Conservation (phyloP, 768 basidiomycete genomes). For the Botryobasidium botryosum region DNA sequence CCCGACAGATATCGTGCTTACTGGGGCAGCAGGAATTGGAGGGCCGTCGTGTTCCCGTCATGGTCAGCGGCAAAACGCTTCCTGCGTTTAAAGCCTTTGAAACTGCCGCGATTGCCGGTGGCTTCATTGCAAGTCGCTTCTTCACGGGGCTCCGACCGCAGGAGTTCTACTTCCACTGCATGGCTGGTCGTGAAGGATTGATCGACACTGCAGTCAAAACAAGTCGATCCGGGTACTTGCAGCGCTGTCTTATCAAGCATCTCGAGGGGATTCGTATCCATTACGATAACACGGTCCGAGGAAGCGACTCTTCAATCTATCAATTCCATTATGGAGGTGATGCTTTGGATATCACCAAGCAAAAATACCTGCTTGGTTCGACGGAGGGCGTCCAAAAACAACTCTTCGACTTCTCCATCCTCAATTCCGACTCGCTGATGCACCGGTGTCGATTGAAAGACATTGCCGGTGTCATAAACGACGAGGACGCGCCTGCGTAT, state of each 20-base stretch:
- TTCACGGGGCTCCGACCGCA: conserved; percentile 96
- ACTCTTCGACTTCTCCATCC: conserved; percentile 84
- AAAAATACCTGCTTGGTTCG: conserved; percentile 60
- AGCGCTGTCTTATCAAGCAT: conserved; percentile 96
- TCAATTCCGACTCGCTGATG: conserved; percentile 66
- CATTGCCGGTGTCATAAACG: conserved; percentile 41
- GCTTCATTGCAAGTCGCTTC: conserved; percentile 96
- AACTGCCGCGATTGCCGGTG: conserved; percentile 95
- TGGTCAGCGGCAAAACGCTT: conserved; percentile 97
- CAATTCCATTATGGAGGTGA: conserved; percentile 98
- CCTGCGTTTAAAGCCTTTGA: conserved; percentile 96
- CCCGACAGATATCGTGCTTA: conserved; percentile 92
- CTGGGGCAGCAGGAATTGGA: conserved; percentile 97
- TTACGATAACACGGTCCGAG: conserved; percentile 96
- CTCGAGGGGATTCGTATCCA: conserved; percentile 92
- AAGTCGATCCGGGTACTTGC: conserved; percentile 92
- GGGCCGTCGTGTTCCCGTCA: conserved; percentile 94
- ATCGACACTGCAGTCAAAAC: conserved; percentile 99
- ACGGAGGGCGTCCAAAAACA: too few species aligned
- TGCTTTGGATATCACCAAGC: conserved; percentile 88
- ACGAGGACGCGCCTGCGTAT: conserved; percentile 47
- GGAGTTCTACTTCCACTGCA: conserved; percentile 99
- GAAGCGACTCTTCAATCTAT: conserved; percentile 81
- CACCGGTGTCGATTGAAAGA: conserved; percentile 41
- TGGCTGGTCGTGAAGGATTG: conserved; percentile 97